Percentiles rank a stretch among this genome's conserved stretches.
These are phyloP conservation scores for Rhynchospora breviuscula DNA, from an alignment of 176 grass and related monocot genomes.

Conservation along the genomic window DNA sequence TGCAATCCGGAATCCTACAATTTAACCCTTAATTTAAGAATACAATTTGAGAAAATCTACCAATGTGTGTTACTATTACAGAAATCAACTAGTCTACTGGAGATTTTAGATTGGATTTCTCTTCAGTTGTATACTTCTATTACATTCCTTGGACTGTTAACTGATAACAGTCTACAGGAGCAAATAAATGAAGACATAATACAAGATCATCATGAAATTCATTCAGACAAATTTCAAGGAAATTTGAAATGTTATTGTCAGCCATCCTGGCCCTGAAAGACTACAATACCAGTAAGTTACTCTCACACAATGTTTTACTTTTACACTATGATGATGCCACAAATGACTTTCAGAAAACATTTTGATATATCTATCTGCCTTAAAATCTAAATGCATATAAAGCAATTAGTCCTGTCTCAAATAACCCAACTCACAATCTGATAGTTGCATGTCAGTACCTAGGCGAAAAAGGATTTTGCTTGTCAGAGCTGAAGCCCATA, in stretches of 20 bases:
- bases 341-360: too few relatives aligned
- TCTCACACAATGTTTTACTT: too few relatives aligned
- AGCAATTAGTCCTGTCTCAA: background rate
- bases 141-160: background rate
- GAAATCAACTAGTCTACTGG: background rate
- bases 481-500: slow-evolving; percentile 41
- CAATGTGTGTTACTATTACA: background rate
- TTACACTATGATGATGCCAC: too few relatives aligned
- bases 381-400: too few relatives aligned
- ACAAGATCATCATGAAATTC: background rate
- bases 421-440: background rate
- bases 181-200: background rate
- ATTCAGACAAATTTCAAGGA: background rate
- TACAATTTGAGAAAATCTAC: too few relatives aligned
- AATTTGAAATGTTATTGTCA: background rate
- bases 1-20: background rate
- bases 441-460: slow-evolving; percentile 27
- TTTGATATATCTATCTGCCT: too few relatives aligned
- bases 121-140: too few relatives aligned
- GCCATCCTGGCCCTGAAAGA: background rate
- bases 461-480: slow-evolving; percentile 61
- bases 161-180: background rate
- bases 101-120: too few relatives aligned
- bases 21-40: background rate
- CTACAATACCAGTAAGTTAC: background rate